Percentiles rank a stretch among this genome's conserved stretches.
These are phyloP conservation scores for Metroxylon sagu DNA, from an alignment of 176 grass and related monocot genomes.

Conservation along the genomic window DNA sequence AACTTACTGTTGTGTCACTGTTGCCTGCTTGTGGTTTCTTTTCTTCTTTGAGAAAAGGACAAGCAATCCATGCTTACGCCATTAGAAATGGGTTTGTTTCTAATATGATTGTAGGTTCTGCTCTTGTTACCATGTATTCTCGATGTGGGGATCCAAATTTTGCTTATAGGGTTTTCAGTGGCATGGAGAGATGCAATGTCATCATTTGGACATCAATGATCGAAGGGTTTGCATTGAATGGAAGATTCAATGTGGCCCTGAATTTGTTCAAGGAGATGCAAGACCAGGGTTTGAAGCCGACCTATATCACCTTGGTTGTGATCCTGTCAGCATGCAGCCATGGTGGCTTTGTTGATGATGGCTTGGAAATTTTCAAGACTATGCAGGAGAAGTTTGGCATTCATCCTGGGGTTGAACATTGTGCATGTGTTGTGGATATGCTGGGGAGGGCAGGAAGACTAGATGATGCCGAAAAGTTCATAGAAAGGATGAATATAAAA, in stretches of 20 bases:
- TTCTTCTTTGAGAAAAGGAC: slow-evolving; percentile 23
- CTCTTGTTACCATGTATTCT: slow-evolving; percentile 15
- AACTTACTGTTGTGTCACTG: slow-evolving; percentile 15
- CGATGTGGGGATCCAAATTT: slow-evolving; percentile 11
- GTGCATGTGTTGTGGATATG: slow-evolving; percentile 25
- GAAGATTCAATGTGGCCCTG: slow-evolving; percentile 5
- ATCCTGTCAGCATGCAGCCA: slow-evolving; percentile 14
- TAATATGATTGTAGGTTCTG: slow-evolving; percentile 8
- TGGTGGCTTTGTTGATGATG: slow-evolving; percentile 11
- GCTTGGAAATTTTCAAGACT: slow-evolving; percentile 10
- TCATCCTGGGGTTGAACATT: slow-evolving; percentile 8
- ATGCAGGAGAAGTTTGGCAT: slow-evolving; percentile 13
- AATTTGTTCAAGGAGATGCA: slow-evolving; percentile 13
- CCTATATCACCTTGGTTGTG: slow-evolving; percentile 14
- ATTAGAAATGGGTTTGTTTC: slow-evolving; percentile 8
- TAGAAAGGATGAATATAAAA: neutral
- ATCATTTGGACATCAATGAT: slow-evolving; percentile 21
- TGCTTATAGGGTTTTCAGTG: slow-evolving; percentile 9
- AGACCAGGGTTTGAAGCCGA: neutral
- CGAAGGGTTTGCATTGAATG: slow-evolving; percentile 17
- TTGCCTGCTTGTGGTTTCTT: slow-evolving; percentile 22
- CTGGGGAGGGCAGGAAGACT: slow-evolving; percentile 18
- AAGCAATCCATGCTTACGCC: slow-evolving; percentile 14
- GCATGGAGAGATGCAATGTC: slow-evolving; percentile 4
- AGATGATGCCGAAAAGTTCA: slow-evolving; percentile 17